Evolutionary conservation across 805 yeast species (phyloP).

Genomic region (Kuraishia capsulata): DNA sequence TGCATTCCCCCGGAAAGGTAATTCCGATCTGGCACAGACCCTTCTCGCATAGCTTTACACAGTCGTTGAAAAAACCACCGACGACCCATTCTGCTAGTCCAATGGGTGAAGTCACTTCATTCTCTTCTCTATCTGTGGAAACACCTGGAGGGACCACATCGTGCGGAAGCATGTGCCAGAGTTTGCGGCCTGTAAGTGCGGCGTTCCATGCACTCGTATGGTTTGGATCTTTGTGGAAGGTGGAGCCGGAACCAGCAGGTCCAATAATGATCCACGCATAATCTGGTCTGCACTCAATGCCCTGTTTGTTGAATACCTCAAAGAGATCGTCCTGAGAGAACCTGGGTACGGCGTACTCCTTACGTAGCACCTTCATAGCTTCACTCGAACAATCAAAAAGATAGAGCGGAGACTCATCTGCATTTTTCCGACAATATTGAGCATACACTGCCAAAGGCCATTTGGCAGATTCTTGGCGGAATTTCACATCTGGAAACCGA

Average conservation of each 20-base stretch:
- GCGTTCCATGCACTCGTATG: constrained; percentile 89
- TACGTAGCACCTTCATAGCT: constrained; percentile 50
- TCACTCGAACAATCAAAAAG: constrained; percentile 71
- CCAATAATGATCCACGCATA: constrained; percentile 91
- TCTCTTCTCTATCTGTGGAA: constrained; percentile 62
- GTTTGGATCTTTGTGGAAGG: constrained; percentile 91
- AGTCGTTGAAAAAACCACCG: constrained; percentile 71
- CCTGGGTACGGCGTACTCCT: constrained; percentile 45
- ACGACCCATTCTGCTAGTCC: constrained; percentile 90
- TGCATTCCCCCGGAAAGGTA: constrained; percentile 74
- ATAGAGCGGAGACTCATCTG: constrained; percentile 80
- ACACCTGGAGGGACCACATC: constrained; percentile 77
- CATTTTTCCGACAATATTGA: constrained; percentile 49
- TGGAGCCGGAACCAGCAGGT: constrained; percentile 73
- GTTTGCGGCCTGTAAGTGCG: constrained; percentile 60
- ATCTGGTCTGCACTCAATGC: constrained; percentile 62
- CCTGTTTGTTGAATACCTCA: constrained; percentile 32
- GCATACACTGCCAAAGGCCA: constrained; percentile 63
- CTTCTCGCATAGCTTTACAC: constrained; percentile 39
- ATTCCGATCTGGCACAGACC: constrained; percentile 54
- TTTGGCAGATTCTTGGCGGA: constrained; percentile 78
- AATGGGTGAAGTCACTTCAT: constrained; percentile 88
- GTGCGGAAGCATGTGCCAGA: constrained; percentile 90
- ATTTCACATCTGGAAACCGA: constrained; percentile 50
- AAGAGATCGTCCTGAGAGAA: constrained; percentile 55